A percentile compares a stretch with the other conserved stretches of the same genome.
phyloP scores from a whole-genome alignment of 768 basidiomycete species.

The Suillus subaureus region DNA sequence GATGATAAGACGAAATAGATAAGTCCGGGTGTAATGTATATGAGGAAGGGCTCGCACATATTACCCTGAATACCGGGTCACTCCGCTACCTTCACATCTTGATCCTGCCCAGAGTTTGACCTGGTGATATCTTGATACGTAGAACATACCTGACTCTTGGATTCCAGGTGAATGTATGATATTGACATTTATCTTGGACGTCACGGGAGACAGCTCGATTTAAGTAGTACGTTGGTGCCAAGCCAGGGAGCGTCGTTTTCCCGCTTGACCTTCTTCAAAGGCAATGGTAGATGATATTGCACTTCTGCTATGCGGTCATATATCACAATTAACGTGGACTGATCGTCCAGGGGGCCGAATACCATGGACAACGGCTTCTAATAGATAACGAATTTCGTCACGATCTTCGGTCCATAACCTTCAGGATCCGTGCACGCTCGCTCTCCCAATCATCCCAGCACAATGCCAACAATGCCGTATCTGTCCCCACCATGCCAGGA shows the following conservation, averaged over 20 bases:
- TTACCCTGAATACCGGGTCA: background rate
- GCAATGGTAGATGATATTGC: background rate
- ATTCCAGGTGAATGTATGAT: background rate
- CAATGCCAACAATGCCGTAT: conserved; percentile 40
- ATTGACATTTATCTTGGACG: background rate
- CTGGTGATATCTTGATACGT: background rate
- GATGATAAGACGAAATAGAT: conserved; percentile 31
- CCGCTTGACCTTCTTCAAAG: background rate
- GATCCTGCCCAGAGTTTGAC: background rate
- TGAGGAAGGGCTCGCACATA: background rate
- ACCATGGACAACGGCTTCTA: background rate
- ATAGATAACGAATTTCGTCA: background rate
- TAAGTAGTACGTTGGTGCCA: background rate
- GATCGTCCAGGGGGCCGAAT: background rate
- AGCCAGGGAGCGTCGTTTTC: background rate
- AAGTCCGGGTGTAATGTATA: background rate
- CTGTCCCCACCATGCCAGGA: conserved; percentile 31
- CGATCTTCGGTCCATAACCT: conserved; percentile 12
- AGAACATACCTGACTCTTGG: background rate
- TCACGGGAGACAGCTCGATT: background rate
- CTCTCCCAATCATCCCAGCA: conserved; percentile 43
- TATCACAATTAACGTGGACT: background rate
- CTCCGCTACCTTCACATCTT: background rate
- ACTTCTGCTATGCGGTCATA: background rate
- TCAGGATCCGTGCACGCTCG: conserved; percentile 12